phyloP scores from a whole-genome alignment of 345 rosid genomes.

The Eucalyptus curtisii region DNA sequence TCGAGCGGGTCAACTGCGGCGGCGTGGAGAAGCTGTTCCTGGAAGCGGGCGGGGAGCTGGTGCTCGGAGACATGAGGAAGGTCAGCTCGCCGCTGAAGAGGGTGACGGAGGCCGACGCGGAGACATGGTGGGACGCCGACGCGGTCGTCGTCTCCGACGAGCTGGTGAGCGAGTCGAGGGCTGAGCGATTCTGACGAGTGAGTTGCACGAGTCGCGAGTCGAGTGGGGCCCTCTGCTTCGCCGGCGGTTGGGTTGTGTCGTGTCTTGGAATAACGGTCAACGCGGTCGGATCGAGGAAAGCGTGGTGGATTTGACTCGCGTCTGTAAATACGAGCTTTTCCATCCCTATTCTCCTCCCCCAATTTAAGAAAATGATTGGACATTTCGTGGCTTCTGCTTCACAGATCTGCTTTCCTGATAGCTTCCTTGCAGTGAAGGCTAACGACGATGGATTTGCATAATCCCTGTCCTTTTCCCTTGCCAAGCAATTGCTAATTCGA shows the following conservation, averaged over 20 bases:
- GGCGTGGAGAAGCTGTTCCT: slow-evolving; percentile 33
- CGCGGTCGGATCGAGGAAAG: background rate
- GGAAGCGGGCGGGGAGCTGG: slow-evolving; percentile 14
- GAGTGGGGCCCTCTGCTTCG: background rate
- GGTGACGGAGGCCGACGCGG: slow-evolving; percentile 21
- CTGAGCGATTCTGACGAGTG: background rate
- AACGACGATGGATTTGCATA: background rate
- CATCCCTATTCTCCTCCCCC: background rate
- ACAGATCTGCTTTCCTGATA: background rate
- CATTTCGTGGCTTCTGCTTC: background rate
- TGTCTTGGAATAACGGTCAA: background rate
- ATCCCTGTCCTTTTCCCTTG: background rate
- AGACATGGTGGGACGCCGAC: slow-evolving; percentile 48
- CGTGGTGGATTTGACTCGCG: background rate
- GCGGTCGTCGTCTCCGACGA: slow-evolving; percentile 16
- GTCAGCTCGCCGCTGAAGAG: slow-evolving; percentile 21
- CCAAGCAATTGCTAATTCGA: background rate
- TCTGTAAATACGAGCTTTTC: background rate
- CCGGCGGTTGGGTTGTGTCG: background rate
- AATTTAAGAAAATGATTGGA: background rate
- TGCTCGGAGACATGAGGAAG: slow-evolving; percentile 49
- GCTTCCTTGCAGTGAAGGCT: background rate
- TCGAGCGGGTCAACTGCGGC: slow-evolving; percentile 8
- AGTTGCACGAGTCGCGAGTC: background rate
- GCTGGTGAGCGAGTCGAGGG: background rate